Evolutionary conservation across 2,329 filamentous ascomycete genomes (phyloP), one percentile per base, ranked within the genome.

Genomic region (Thielaviopsis punctulata): DNA sequence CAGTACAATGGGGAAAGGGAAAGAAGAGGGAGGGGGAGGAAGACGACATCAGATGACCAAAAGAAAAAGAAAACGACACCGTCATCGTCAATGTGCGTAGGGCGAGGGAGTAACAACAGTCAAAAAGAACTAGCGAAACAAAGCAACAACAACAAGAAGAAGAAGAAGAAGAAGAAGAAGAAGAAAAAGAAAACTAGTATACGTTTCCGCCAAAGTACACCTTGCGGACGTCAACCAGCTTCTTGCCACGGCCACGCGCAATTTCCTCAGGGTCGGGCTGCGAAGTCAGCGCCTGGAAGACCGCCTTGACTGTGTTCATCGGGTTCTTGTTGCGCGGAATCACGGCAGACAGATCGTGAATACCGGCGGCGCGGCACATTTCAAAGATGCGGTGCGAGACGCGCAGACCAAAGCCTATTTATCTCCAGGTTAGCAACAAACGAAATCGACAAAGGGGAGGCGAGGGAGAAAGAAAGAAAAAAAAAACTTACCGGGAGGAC

Each of bases 231-330:
- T 98, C 92, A 30, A 98, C 88, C 63, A 98, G 66, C 76, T 98
- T 98, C 77, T 86, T 90, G 56, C 92, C 90, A 58, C 89, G 73
- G 50, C 87, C 90, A 48, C 85, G 76, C 53, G 92, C 92, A 63
- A 98, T 82, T 63, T 90, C 81, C 65, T 96, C 86, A 25, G 92
- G 92, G 62, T 94, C 74, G 56, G 79, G 79, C 71, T 98, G 92
- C 70, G 73, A 84, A 65, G 79, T 77, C 57, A 98, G 72, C 4
- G 89, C 90, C 65, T 90, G 67, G 67, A 85, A 86, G 41, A 87
- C 77, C 13, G 92, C 92, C 71, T 95, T 95, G 69, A 95, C 84
- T 18, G 89, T 86, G 72, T 98, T 98, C 88, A 96, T 95, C 59
- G 88, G 87, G 73, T 95, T 96, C 62, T 89, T 79, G 57, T 86